A percentile compares a stretch with the other conserved stretches of the same genome.
phyloP scores from a whole-genome alignment of 768 basidiomycete genomes.

The Boletus reticuloceps region DNA sequence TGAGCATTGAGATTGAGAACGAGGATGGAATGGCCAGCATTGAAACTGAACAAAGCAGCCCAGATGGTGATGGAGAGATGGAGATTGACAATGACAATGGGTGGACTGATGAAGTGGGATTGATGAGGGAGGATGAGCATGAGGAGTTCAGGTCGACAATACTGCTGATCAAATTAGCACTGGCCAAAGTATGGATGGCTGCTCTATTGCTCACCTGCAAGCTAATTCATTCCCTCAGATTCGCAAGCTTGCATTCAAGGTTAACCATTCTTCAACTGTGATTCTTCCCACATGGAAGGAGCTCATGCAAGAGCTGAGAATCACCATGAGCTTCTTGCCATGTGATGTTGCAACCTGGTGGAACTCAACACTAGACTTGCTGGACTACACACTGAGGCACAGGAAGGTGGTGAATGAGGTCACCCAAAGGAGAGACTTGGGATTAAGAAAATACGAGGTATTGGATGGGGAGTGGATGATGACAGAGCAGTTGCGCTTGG shows the following conservation, averaged over 20 bases:
- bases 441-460: conserved; percentile 23
- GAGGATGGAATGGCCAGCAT: neutral
- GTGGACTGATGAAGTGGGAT: conserved; percentile 24
- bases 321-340: too few species aligned
- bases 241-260: neutral
- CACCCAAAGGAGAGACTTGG: neutral
- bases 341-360: too few species aligned
- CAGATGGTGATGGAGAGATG: neutral
- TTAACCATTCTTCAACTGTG: conserved; percentile 14
- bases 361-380: too few species aligned
- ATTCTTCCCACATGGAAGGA: conserved; percentile 20
- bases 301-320: too few species aligned
- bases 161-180: conserved; percentile 24
- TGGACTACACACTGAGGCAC: conserved; percentile 8
- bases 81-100: conserved; percentile 15
- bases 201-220: neutral
- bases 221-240: conserved; percentile 20
- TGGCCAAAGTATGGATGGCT: conserved; percentile 18
- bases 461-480: conserved; percentile 33
- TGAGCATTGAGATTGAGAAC: neutral
- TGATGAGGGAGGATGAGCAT: conserved; percentile 10
- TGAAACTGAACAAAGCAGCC: too few species aligned
- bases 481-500: conserved; percentile 27
- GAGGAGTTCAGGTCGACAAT: conserved; percentile 2
- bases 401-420: conserved; percentile 19